These are phyloP conservation scores for Lagenidium sp. DNA, from an alignment of 352 stramenopile species.

Conservation along the genomic window DNA sequence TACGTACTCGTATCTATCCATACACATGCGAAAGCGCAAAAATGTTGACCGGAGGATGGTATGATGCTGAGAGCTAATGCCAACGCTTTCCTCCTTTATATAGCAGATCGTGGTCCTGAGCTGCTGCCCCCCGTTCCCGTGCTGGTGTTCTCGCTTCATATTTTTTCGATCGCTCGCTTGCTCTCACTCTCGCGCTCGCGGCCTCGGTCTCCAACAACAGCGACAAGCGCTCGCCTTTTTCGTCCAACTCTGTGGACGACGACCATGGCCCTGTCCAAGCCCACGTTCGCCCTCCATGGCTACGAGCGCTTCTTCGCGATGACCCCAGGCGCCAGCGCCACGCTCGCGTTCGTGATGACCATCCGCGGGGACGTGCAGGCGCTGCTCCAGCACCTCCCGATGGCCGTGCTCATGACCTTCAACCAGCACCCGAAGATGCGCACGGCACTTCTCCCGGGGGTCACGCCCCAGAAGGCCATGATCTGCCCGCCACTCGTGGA, in stretches of 20 bases:
- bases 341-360: conserved; percentile 38
- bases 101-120: no score
- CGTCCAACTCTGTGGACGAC: no score
- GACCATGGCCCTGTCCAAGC: neutral
- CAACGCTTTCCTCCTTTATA: no score
- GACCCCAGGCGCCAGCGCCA: conserved; percentile 26
- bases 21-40: no score
- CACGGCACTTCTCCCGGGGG: conserved; percentile 23
- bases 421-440: conserved; percentile 56
- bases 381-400: conserved; percentile 25
- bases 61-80: no score
- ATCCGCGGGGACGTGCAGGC: conserved; percentile 29
- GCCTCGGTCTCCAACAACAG: no score
- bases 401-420: conserved; percentile 35
- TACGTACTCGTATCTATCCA: no score
- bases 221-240: no score
- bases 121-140: no score
- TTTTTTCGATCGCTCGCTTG: neutral
- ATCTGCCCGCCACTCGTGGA: conserved; percentile 36
- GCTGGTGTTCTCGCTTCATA: no score
- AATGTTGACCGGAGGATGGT: no score
- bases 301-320: conserved; percentile 70
- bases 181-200: neutral
- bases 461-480: conserved; percentile 34
- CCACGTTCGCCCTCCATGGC: conserved; percentile 41